Evolutionary conservation across 768 basidiomycete genomes (phyloP).

Genomic region (Naganishia friedmannii): DNA sequence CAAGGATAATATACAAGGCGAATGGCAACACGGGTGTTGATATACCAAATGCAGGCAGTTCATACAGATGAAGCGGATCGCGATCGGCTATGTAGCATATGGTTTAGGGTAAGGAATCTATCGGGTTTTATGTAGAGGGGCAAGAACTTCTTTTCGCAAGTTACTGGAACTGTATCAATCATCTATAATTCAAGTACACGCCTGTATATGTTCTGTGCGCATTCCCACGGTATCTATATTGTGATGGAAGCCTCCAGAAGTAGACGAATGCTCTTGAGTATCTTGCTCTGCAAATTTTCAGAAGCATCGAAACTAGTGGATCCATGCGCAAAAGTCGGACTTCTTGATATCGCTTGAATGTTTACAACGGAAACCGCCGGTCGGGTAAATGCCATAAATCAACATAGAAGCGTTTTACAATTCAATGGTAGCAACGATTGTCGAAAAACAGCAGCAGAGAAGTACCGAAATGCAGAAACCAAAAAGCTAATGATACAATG

Average conservation of each 20-base stretch:
- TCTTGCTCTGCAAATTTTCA: no score
- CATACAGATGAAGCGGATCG: not conserved
- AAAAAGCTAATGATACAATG: constrained; percentile 18
- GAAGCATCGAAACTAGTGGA: no score
- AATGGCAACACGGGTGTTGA: not conserved
- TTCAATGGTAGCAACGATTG: not conserved
- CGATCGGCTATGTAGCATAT: not conserved
- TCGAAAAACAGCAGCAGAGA: not conserved
- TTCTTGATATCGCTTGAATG: not conserved
- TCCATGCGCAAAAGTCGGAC: not conserved
- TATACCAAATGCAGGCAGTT: not conserved
- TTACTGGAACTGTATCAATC: not conserved
- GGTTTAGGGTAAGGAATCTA: not conserved
- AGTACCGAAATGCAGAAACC: constrained; percentile 9
- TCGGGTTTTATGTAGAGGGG: not conserved
- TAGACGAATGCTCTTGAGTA: no score
- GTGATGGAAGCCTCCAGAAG: no score
- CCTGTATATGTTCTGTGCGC: not conserved
- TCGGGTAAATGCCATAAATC: constrained; percentile 2
- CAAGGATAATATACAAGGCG: not conserved
- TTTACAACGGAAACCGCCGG: not conserved
- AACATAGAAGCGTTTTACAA: constrained; percentile 9
- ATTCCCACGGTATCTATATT: no score
- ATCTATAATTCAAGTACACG: not conserved
- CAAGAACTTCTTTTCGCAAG: no score